phyloP scores from a whole-genome alignment of 129 eudicot genomes.

The Ambrosia trifida region DNA sequence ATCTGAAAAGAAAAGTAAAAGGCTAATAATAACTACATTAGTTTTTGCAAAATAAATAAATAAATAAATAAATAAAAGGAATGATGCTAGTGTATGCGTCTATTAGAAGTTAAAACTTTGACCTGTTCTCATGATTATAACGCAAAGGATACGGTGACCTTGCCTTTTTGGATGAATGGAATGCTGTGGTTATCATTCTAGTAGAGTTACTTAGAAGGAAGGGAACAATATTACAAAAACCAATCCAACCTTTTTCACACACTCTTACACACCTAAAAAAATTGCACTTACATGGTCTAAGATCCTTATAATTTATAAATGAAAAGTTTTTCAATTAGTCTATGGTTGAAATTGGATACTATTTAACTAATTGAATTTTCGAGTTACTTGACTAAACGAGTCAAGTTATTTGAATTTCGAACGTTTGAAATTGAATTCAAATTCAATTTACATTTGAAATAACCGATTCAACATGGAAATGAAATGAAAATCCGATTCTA shows the following conservation, averaged over 20 bases:
- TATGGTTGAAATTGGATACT: no score
- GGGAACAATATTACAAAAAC: slow-evolving; percentile 36
- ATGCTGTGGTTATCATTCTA: slow-evolving; percentile 39
- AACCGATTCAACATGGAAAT: no score
- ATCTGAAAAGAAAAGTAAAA: neutral
- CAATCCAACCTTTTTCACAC: slow-evolving; percentile 13
- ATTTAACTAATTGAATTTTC: no score
- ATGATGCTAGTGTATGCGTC: slow-evolving; percentile 38
- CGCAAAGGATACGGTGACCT: slow-evolving; percentile 7
- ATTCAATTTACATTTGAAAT: no score
- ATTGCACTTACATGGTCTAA: no score
- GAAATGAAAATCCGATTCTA: no score
- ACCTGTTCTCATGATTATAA: slow-evolving; percentile 18
- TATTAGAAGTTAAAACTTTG: slow-evolving; percentile 29
- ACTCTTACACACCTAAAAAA: no score
- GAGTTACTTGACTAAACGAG: no score
- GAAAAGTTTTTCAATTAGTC: no score
- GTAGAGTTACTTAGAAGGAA: slow-evolving; percentile 59
- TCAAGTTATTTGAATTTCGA: no score
- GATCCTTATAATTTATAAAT: no score
- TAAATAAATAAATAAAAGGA: neutral
- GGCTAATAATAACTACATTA: neutral
- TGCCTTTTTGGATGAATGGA: slow-evolving; percentile 19
- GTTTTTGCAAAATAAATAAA: neutral
- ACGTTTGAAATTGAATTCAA: no score